phyloP scores from a whole-genome alignment of 306 rosid genomes.

The Purshia tridentata region DNA sequence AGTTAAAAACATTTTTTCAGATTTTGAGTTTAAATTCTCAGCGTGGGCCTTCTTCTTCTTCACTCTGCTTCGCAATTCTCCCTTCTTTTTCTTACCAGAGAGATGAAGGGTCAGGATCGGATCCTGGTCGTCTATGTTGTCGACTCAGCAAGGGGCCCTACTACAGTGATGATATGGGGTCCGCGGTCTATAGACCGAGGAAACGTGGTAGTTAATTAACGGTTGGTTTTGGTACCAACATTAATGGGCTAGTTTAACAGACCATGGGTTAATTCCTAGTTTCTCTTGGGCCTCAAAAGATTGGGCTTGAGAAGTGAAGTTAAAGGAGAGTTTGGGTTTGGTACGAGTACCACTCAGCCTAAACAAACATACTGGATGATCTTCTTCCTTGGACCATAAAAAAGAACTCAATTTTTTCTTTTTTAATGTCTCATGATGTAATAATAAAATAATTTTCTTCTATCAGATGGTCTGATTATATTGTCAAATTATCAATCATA shows the following conservation, averaged over 20 bases:
- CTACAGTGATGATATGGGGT: neutral
- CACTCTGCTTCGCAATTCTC: neutral
- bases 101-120: neutral
- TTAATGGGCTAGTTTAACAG: neutral
- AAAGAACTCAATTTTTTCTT: no score
- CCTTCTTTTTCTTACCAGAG: neutral
- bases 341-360: neutral
- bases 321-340: neutral
- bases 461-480: no score
- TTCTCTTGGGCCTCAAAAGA: neutral
- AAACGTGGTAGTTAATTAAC: neutral
- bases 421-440: no score
- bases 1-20: constrained; percentile 16
- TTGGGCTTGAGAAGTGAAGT: neutral
- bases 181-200: neutral
- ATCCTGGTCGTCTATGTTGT: neutral
- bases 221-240: neutral
- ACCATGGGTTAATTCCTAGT: neutral
- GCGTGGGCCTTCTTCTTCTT: neutral
- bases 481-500: no score
- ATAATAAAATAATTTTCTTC: no score
- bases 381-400: no score
- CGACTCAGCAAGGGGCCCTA: neutral
- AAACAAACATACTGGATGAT: neutral
- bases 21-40: neutral